Evolutionary conservation across 805 yeast genomes (phyloP), one percentile per base, ranked within the genome.

Genomic region (Torulaspora maleeae): DNA sequence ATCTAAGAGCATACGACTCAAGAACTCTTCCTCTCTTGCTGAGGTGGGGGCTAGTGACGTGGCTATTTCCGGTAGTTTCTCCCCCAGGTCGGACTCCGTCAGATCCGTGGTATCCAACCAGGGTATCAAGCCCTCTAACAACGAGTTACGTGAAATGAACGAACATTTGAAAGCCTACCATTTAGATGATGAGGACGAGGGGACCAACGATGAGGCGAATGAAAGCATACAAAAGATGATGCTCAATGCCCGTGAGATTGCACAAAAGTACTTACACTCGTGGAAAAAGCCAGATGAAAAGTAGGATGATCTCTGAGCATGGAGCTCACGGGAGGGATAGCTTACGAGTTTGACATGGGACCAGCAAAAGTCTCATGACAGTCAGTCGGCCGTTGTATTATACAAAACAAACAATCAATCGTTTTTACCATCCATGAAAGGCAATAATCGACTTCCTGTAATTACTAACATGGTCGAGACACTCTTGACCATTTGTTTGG

Each of bases 31-130:
- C 11, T 50, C 60, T 9, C 51, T 53, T 12, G 61, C 60, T 5
- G 60, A 55, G 28, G 54, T 51, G 10, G 49, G 48, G 1, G 42
- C 59, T 4, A 57, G 55, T 43, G 78, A 74, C 49, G 78, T 78
- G 19, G 81, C 82, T 2, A 79, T 74, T 2, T 59, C 61, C 9
- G 73, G 73, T 1, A 65, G 56, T 38, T 66, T 69, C 34, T 54
- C 68, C 1, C 63, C 63, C 9, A 49, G 59, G 30, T 58, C 51
- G 41, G 58, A 50, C 9, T 58, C 64, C 0, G 45, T 55, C 17
- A 56, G 56, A 29, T 56, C 62, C 9, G 56, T 58, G 10, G 55
- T 53, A 5, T 49, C 60, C 8, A 47, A 54, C 30, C 47, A 51
- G 29, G 52, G 53, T 7, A 43, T 54, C 28, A 47, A 45, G 15